Percentiles rank a stretch among this genome's conserved stretches.
Evolutionary conservation across 371 early-diverging fungal species (phyloP).

Genomic region (Syncephalastrum monosporum): DNA sequence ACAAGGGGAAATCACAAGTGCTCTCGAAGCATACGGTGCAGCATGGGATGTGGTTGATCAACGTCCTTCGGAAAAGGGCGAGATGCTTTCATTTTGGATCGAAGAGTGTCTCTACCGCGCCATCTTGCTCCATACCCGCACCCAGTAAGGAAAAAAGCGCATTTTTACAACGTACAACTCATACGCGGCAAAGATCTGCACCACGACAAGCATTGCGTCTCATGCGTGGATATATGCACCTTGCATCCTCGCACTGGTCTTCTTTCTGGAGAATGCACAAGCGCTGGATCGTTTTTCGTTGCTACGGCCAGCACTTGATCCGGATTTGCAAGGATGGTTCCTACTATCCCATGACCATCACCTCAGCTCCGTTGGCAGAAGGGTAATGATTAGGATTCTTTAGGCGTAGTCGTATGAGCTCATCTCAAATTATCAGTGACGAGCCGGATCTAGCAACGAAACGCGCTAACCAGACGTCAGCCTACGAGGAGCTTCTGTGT

Average conservation of each 20-base stretch:
- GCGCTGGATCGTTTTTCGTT: constrained; percentile 46
- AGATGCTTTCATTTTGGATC: constrained; percentile 61
- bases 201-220: constrained; percentile 23
- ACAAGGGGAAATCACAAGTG: constrained; percentile 43
- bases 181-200: background rate
- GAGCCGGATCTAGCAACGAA: background rate
- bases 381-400: too few relatives aligned
- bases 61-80: constrained; percentile 48
- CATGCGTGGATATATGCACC: constrained; percentile 29
- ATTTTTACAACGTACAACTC: too few relatives aligned
- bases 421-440: too few relatives aligned
- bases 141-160: too few relatives aligned
- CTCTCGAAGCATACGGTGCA: constrained; percentile 53
- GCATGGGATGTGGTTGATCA: constrained; percentile 45
- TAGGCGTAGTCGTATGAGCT: too few relatives aligned
- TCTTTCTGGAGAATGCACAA: constrained; percentile 44
- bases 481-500: constrained; percentile 12
- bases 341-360: constrained; percentile 22
- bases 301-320: constrained; percentile 38
- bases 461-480: constrained; percentile 7
- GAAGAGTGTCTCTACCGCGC: constrained; percentile 71
- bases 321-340: constrained; percentile 23
- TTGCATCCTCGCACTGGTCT: constrained; percentile 40
- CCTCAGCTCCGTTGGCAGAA: too few relatives aligned
- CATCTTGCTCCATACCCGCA: constrained; percentile 29